Evolutionary conservation across 2,329 filamentous ascomycete species (phyloP), one percentile per base, ranked within the genome.

Genomic region (Aphanocladium album): DNA sequence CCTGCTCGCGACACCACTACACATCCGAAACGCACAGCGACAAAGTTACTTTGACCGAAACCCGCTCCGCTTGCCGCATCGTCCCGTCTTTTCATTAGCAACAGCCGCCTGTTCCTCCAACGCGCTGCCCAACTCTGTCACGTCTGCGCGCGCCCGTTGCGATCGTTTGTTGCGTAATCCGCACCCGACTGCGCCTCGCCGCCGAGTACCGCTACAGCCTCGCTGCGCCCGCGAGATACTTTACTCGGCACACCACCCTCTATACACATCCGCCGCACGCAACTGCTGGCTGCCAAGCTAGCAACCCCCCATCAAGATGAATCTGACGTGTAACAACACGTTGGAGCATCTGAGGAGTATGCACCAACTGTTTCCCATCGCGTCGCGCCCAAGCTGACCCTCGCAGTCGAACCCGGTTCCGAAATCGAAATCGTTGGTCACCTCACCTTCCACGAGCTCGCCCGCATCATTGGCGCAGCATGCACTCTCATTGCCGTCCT

Each of bases 391-490:
- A 35, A 27, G 51, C 49, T 59, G 67, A 45, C 21, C 5, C 19
- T 19, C 16, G 12, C 65, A 80, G 78, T 80, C 66, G 66, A 71
- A 60, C 71, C 74, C 27, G 77, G 74, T 60, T 77, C 77, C 35
- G 82, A 85, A 70, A 71, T 71, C 51, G 69, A 74, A 51, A 71
- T 85, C 62, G 75, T 74, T 56, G 79, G 80, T 33, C 65, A 71
- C 53, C 68, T 84, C 60, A 83, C 79, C 64, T 85, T 86, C 65
- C 83, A 85, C 67, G 69, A 79, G 49, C 72, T 86, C 35, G 81
- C 82, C 37, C 72, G 83, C 62, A 74, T 84, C 62, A 77, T 85
- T 47, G 75, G 76, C 27, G 80, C 76, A 47, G 75, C 71, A 50
- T 78, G 76, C 54, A 77, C 82, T 5, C 68, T 82, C 61, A 70